phyloP scores from a whole-genome alignment of 2,329 filamentous ascomycete species.

The Aspergillus sp. region DNA sequence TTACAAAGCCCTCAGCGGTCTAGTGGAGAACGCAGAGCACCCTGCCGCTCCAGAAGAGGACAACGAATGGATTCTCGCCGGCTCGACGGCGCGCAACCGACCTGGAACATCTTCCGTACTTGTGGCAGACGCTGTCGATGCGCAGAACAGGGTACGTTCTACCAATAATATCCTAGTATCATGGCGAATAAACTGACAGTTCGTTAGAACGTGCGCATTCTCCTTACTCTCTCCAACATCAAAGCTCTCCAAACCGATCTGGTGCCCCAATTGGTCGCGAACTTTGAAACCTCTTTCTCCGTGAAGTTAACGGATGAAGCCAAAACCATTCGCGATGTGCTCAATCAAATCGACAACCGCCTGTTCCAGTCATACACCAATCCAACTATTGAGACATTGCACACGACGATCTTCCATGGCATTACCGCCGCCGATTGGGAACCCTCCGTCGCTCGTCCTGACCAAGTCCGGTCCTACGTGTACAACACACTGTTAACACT shows the following conservation, averaged over 20 bases:
- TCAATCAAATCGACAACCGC: constrained; percentile 83
- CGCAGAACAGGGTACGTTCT: constrained; percentile 51
- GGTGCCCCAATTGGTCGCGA: constrained; percentile 82
- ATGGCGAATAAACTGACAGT: constrained; percentile 12
- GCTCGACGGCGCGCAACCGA: constrained; percentile 29
- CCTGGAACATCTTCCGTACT: constrained; percentile 40
- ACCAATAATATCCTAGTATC: neutral
- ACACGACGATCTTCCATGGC: constrained; percentile 69
- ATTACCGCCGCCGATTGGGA: constrained; percentile 72
- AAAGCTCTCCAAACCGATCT: constrained; percentile 77
- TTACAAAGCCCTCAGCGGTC: constrained; percentile 89
- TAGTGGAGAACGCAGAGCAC: constrained; percentile 94
- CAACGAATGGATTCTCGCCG: constrained; percentile 53
- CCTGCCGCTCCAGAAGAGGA: constrained; percentile 62
- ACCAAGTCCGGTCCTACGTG: constrained; percentile 80
- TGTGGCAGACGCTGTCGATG: constrained; percentile 52
- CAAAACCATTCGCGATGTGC: constrained; percentile 86
- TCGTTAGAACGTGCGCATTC: constrained; percentile 81
- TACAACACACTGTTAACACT: constrained; percentile 82
- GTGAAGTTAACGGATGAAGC: constrained; percentile 93
- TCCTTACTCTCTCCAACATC: constrained; percentile 90
- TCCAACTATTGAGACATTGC: constrained; percentile 68
- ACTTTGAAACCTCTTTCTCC: constrained; percentile 91
- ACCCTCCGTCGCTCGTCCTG: constrained; percentile 59
- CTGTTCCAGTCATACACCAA: constrained; percentile 92